Evolutionary conservation across 2,329 filamentous ascomycete genomes (phyloP).

Genomic region (Cytospora piceae): DNA sequence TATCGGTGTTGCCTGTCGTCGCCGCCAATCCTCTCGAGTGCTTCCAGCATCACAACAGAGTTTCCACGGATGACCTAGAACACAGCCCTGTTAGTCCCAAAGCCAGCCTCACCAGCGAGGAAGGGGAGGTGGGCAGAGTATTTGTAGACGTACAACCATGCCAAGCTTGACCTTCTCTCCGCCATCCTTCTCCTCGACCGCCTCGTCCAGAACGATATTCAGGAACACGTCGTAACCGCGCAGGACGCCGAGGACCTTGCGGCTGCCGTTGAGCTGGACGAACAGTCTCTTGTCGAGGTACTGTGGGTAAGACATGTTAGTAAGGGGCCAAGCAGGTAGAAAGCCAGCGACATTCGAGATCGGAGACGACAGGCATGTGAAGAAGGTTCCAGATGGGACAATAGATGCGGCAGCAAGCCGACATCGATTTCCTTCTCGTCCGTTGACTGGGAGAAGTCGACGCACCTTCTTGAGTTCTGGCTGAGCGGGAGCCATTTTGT

Average conservation of each 20-base stretch:
- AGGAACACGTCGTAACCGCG: constrained; percentile 98
- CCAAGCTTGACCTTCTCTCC: constrained; percentile 89
- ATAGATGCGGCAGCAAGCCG: constrained; percentile 8
- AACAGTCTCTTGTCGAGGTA: constrained; percentile 99
- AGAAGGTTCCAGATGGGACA: constrained; percentile 7
- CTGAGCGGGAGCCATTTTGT: constrained; percentile 95
- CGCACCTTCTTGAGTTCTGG: constrained; percentile 96
- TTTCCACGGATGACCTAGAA: constrained; percentile 89
- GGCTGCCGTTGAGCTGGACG: constrained; percentile 95
- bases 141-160: constrained; percentile 74
- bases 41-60: constrained; percentile 97
- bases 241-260: constrained; percentile 93
- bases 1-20: constrained; percentile 52
- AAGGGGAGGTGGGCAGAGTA: no score
- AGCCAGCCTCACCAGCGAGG: neutral
- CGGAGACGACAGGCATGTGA: neutral
- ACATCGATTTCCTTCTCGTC: neutral
- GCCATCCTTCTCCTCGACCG: constrained; percentile 89
- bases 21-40: constrained; percentile 68
- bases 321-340: neutral
- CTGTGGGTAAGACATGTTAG: constrained; percentile 50
- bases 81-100: neutral
- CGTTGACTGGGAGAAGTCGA: neutral
- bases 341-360: neutral
- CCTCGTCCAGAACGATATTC: constrained; percentile 97